Base-by-base conservation (phyloP, 2,329 filamentous ascomycete genomes). In the Escovopsis sp. region DNA sequence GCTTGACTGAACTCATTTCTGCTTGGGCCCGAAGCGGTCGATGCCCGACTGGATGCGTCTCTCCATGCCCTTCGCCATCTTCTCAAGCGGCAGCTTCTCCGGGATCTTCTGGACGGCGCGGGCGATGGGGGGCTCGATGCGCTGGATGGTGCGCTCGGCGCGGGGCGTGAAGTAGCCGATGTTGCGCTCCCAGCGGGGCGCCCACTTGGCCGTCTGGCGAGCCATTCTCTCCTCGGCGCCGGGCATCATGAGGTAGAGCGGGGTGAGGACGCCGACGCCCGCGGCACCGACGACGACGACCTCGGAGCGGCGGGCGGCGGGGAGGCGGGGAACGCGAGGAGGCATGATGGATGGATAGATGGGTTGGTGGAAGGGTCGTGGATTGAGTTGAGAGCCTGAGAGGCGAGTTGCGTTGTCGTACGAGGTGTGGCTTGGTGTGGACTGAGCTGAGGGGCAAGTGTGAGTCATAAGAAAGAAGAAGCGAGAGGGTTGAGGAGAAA, bases 131-230 rank as follows among this genome's bases (percentile, higher is more conserved):
- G 65, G 66, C 48, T 68, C 58, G 35, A 69, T 57, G 35, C 63
- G 60, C 43, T 65, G 63, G 28, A 68, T 59, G 34, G 62, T 55
- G 15, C 56, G 54, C 51, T 66, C 60, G 19, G 62, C 60, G 13
- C 63, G 62, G n/a, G 57, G 53, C 8, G 58, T 54, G 49, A 73
- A 65, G 56, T 65, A 67, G 42, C 56, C 63, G 48, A 73, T 63
- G 53, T 70, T 72, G 35, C 62, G 59, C 53, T 74, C 69, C 70
- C 70, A 75, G 37, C 67, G 63, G 14, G 69, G 68, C 4, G 70
- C 70, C 70, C 70, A 74, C 46, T 66, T 64, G 39, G 60, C 57
- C 4, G 70, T 74, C 51, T 72, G 68, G 17, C 55, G 54, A 36
- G 66, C 62, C 26, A 74, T 50, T 30, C 62, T 62, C 50, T 72